A percentile compares a stretch with the other conserved stretches of the same genome.
Conservation (phyloP, 371 early-diverging fungal genomes). For the Mortierella sp. region DNA sequence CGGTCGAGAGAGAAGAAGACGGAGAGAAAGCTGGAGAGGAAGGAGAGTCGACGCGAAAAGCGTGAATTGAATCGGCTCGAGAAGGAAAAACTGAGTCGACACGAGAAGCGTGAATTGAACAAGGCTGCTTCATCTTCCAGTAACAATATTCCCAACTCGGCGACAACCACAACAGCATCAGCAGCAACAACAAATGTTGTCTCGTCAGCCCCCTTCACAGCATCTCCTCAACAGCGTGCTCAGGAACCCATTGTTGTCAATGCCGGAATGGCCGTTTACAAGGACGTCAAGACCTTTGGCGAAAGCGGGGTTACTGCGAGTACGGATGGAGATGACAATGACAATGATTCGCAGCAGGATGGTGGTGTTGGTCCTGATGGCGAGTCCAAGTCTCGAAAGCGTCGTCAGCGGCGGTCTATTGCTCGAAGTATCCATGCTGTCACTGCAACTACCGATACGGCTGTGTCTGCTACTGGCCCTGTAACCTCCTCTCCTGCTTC, state of each 20-base stretch:
- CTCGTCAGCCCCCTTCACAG: not conserved
- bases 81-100: not conserved
- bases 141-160: not conserved
- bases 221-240: not conserved
- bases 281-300: too few species aligned
- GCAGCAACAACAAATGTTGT: not conserved
- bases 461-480: not conserved
- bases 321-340: not conserved
- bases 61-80: not conserved
- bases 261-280: too few species aligned
- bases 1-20: constrained; percentile 23
- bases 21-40: constrained; percentile 18
- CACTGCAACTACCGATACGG: not conserved
- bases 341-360: not conserved
- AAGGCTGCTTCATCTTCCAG: not conserved
- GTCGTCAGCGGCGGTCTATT: constrained; percentile 2
- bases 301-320: not conserved
- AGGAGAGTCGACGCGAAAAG: not conserved
- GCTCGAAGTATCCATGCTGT: not conserved
- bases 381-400: not conserved
- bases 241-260: not conserved
- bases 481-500: not conserved
- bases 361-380: not conserved
- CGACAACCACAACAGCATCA: not conserved
- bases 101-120: not conserved